phyloP scores from a whole-genome alignment of 257 asterid genomes.

The Jacaranda mimosifolia region DNA sequence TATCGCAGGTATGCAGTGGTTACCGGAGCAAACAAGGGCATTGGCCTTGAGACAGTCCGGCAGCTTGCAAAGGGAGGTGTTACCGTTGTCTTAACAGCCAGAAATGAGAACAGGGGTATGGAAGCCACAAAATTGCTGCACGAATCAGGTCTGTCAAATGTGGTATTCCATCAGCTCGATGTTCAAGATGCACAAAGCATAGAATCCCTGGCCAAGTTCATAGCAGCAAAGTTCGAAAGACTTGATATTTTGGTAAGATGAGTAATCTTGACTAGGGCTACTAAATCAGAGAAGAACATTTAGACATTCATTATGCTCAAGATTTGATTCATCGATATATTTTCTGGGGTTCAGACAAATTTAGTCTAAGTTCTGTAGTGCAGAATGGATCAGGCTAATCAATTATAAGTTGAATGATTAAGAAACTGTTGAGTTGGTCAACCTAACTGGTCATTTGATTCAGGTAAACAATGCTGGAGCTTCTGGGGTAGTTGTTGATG shows the following conservation, averaged over 20 bases:
- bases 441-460: constrained; percentile 4
- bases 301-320: neutral
- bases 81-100: constrained; percentile 74
- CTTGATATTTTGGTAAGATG: constrained; percentile 74
- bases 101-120: constrained; percentile 62
- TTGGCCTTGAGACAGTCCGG: constrained; percentile 78
- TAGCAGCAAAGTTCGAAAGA: constrained; percentile 57
- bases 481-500: constrained; percentile 78
- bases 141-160: constrained; percentile 65
- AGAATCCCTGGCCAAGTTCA: constrained; percentile 50
- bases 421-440: neutral
- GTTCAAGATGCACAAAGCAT: constrained; percentile 69
- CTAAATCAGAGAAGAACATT: neutral
- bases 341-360: neutral
- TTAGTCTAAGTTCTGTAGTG: neutral
- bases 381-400: neutral
- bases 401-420: neutral
- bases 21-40: constrained; percentile 91
- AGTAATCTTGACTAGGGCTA: neutral
- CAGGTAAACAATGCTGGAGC: constrained; percentile 94
- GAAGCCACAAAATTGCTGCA: constrained; percentile 61
- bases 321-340: neutral
- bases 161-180: constrained; percentile 80
- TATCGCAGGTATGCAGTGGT: constrained; percentile 71
- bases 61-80: constrained; percentile 72